A percentile compares a stretch with the other conserved stretches of the same genome.
Evolutionary conservation across 768 basidiomycete species (phyloP).

Genomic region (Agrocybe pediades): DNA sequence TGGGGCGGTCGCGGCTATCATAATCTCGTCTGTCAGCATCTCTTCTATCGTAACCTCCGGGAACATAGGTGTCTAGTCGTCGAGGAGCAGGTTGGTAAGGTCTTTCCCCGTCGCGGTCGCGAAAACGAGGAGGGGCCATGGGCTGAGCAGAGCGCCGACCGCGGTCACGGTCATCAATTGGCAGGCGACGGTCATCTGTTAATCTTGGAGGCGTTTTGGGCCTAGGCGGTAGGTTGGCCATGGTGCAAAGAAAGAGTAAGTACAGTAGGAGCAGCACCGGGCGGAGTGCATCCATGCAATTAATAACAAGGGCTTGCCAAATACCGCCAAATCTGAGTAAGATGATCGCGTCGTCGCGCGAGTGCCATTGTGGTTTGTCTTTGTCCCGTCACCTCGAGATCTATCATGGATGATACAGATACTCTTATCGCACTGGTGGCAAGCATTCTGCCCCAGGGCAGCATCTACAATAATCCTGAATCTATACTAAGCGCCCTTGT

Average conservation of each 20-base stretch:
- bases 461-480: slow-evolving; percentile 32
- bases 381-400: not conserved
- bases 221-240: slow-evolving; percentile 43
- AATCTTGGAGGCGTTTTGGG: slow-evolving; percentile 33
- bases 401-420: slow-evolving; percentile 46
- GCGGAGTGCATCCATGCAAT: not conserved
- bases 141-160: slow-evolving; percentile 28
- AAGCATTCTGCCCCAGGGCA: slow-evolving; percentile 47
- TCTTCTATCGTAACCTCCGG: slow-evolving; percentile 28
- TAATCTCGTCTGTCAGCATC: slow-evolving; percentile 25
- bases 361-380: not conserved
- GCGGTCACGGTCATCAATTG: slow-evolving; percentile 26
- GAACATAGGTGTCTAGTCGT: slow-evolving; percentile 33
- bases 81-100: slow-evolving; percentile 20
- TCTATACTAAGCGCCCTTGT: slow-evolving; percentile 62
- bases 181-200: slow-evolving; percentile 15
- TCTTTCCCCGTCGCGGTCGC: slow-evolving; percentile 18
- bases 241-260: slow-evolving; percentile 10
- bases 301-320: slow-evolving; percentile 8
- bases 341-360: not conserved
- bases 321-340: slow-evolving; percentile 10
- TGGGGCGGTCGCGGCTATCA: slow-evolving; percentile 21
- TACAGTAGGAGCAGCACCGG: not conserved
- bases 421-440: slow-evolving; percentile 66
- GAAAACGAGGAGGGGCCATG: slow-evolving; percentile 18